Evolutionary conservation across 129 eudicot genomes (phyloP).

Genomic region (Arctium lappa): DNA sequence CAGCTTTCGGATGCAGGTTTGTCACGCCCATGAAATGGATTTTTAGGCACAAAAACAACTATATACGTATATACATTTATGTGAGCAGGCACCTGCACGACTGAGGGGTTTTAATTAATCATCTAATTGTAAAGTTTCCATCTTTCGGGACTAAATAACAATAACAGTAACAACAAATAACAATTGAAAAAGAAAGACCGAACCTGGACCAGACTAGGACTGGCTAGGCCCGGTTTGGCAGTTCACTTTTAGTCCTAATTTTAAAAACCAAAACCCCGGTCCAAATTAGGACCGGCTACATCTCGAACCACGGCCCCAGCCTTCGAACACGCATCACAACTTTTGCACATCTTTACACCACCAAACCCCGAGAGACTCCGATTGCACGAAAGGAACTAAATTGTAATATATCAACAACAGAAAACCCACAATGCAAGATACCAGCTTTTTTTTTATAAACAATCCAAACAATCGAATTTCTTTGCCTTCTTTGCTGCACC

Average conservation of each 20-base stretch:
- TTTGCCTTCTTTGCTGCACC: conserved; percentile 25
- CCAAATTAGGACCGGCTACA: conserved; percentile 12
- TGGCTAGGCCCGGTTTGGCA: background rate
- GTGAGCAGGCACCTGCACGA: background rate
- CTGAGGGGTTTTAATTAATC: background rate
- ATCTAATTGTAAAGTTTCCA: conserved; percentile 10
- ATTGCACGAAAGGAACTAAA: background rate
- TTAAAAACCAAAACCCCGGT: conserved; percentile 8
- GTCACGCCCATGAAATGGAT: too few species aligned
- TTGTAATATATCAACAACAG: conserved; percentile 25
- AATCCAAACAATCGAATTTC: background rate
- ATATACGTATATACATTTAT: too few species aligned
- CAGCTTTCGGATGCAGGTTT: too few species aligned
- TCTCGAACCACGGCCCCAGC: background rate
- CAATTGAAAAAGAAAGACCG: conserved; percentile 2
- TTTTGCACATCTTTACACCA: conserved; percentile 24
- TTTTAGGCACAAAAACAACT: too few species aligned
- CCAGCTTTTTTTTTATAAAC: conserved; percentile 14
- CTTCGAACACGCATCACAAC: background rate
- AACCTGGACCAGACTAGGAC: background rate
- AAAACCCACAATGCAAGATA: background rate
- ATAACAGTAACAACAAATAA: conserved; percentile 5
- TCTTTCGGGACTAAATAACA: conserved; percentile 5
- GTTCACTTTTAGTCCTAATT: conserved; percentile 8
- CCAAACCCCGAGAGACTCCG: background rate